Base-by-base conservation (phyloP, 768 basidiomycete species). In the Fibroporia radiculosa region DNA sequence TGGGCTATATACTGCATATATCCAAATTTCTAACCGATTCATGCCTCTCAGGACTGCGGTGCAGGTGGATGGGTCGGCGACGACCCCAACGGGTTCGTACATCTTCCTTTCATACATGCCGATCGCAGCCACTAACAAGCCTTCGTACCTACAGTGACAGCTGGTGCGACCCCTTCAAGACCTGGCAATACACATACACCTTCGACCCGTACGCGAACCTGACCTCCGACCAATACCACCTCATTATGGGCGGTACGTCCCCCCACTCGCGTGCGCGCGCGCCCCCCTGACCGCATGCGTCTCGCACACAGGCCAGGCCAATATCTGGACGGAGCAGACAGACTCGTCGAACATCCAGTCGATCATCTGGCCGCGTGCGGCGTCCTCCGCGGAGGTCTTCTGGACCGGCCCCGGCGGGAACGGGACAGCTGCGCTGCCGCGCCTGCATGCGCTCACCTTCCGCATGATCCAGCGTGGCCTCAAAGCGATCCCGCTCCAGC, bases 131-230 rank as follows among this genome's bases (percentile, higher is more conserved):
- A 22, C 4, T 22, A 6, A 4, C 18, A 14, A 6, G 4, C 36
- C 25, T 18, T 6, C n/a, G n/a, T 4, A 12, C 18, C n/a, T 38
- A 32, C 41, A 54, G 58, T 4, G 77, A 78, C 51, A 80, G 78
- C 56, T 86, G 84, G 82, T 85, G 82, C 56, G 81, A 82, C 54
- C 82, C 84, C 2, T 86, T 82, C 76, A 86, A 87, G 62, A 79
- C 78, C 7, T 90, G 87, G 86, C 77, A 83, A 57, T 69, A 66
- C 62, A 61, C 81, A 1, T 85, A 82, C 62, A 77, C 79, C 3
- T 90, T 88, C 63, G 72, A 91, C 58, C 87, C 87, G 3, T 66
- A 71, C 39, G 72, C 70, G 13, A 76, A 73, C 55, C 56, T 88
- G 33, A 71, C 70, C 0, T 50, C 58, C 2, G 65, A 64, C 2